Conservation (phyloP, 208 protist genomes). For the Sergeia podlipaevii region DNA sequence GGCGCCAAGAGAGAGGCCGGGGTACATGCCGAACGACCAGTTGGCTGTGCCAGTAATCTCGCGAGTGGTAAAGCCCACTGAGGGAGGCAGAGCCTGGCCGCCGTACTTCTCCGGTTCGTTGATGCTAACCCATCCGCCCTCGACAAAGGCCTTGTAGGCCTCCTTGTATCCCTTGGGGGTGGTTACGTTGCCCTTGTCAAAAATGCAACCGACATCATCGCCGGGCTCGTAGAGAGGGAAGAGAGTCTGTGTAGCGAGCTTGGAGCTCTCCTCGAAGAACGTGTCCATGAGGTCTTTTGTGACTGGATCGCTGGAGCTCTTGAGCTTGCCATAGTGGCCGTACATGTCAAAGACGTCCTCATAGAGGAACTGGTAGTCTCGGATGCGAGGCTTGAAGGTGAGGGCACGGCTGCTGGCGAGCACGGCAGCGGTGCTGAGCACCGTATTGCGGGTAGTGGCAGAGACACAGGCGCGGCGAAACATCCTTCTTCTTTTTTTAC, state of each 20-base stretch:
- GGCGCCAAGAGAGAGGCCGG: conserved; percentile 62
- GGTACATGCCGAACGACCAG: conserved; percentile 86
- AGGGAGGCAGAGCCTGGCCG: conserved; percentile 74
- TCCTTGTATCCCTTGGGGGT: conserved; percentile 86
- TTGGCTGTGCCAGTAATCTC: conserved; percentile 84
- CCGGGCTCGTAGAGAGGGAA: conserved; percentile 59
- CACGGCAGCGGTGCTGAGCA: conserved; percentile 1
- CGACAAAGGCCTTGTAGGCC: conserved; percentile 70
- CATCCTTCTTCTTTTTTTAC: conserved; percentile 31
- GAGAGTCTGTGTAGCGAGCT: conserved; percentile 49
- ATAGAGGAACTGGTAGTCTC: conserved; percentile 69
- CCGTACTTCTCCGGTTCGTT: conserved; percentile 72
- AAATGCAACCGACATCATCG: conserved; percentile 47
- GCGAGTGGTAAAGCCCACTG: conserved; percentile 47
- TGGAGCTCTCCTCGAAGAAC: conserved; percentile 58
- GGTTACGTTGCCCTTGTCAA: conserved; percentile 48
- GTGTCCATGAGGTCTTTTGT: conserved; percentile 77
- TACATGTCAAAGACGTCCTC: conserved; percentile 86
- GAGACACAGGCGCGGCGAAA: conserved; percentile 28
- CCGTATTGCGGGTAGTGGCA: conserved; percentile 3
- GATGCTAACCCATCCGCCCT: conserved; percentile 79
- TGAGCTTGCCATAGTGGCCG: conserved; percentile 44
- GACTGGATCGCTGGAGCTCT: conserved; percentile 15
- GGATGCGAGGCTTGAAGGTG: conserved; percentile 38
- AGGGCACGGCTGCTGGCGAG: conserved; percentile 22